Percentiles rank a stretch among this genome's conserved stretches.
Evolutionary conservation across 179 eudicot genomes (phyloP).

Genomic region (Gypsophila paniculata): DNA sequence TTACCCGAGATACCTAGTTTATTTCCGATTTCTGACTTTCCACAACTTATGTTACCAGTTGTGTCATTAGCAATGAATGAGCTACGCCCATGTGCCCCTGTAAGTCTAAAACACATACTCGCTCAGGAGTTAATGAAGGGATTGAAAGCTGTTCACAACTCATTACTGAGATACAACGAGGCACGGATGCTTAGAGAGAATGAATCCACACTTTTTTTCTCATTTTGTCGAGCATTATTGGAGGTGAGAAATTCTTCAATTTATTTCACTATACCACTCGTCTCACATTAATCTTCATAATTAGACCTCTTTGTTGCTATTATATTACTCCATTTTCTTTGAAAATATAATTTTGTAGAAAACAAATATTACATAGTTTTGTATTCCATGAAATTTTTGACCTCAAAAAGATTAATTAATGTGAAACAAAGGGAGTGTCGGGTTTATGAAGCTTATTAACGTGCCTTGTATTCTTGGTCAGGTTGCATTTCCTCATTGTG

Average conservation of each 20-base stretch:
- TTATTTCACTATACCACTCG: not conserved
- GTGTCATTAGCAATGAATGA: conserved; percentile 94
- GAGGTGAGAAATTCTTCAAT: conserved; percentile 46
- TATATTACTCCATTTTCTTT: too few species aligned
- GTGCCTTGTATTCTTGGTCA: conserved; percentile 15
- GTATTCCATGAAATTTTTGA: too few species aligned
- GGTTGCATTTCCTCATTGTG: conserved; percentile 87
- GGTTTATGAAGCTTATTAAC: too few species aligned
- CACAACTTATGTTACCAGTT: conserved; percentile 39
- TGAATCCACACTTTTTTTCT: conserved; percentile 81
- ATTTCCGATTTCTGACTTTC: conserved; percentile 6
- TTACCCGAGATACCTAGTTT: not conserved
- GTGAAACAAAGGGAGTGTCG: too few species aligned
- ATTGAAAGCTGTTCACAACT: conserved; percentile 77
- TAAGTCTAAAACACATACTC: conserved; percentile 80
- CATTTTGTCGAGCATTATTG: conserved; percentile 83
- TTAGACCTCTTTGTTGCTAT: not conserved
- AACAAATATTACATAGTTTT: too few species aligned
- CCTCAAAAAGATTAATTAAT: too few species aligned
- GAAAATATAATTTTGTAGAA: not conserved
- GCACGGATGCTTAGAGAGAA: conserved; percentile 71
- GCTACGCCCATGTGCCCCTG: conserved; percentile 91
- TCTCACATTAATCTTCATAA: not conserved
- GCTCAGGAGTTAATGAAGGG: conserved; percentile 88
- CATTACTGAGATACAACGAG: conserved; percentile 71